Conservation (phyloP, 495 filamentous ascomycete species). For the Penicillium steckii region DNA sequence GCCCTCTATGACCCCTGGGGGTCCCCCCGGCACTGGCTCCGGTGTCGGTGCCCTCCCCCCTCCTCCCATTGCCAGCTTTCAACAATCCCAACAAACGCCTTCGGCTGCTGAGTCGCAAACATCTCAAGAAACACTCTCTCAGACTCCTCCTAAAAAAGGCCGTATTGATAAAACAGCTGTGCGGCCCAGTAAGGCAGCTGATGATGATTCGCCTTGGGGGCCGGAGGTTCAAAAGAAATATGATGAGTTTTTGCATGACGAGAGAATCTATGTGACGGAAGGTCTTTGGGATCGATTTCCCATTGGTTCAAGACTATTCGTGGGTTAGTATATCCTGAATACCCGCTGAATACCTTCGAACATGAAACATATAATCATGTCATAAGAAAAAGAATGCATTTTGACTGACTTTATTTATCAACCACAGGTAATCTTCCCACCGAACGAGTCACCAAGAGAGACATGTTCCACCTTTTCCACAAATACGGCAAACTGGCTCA, state of each 20-base stretch:
- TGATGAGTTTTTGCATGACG: slow-evolving; percentile 78
- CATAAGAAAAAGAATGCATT: background rate
- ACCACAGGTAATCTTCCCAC: slow-evolving; percentile 82
- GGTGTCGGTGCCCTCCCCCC: slow-evolving; percentile 57
- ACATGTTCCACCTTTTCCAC: slow-evolving; percentile 87
- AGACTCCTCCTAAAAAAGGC: slow-evolving; percentile 24
- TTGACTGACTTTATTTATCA: slow-evolving; percentile 14
- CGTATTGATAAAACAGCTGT: slow-evolving; percentile 30
- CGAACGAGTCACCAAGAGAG: slow-evolving; percentile 89
- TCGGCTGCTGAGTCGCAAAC: slow-evolving; percentile 29
- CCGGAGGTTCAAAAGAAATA: slow-evolving; percentile 70
- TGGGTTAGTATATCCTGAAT: slow-evolving; percentile 67
- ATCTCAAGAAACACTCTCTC: slow-evolving; percentile 33
- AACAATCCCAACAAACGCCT: slow-evolving; percentile 33
- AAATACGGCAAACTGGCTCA: slow-evolving; percentile 86
- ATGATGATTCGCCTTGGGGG: slow-evolving; percentile 54
- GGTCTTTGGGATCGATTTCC: slow-evolving; percentile 95
- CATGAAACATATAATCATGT: too few relatives aligned
- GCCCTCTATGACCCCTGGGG: slow-evolving; percentile 45
- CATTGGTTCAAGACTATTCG: slow-evolving; percentile 79
- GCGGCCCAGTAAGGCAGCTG: slow-evolving; percentile 29
- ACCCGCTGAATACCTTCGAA: background rate
- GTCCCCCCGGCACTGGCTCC: slow-evolving; percentile 53
- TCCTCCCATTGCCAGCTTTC: slow-evolving; percentile 57
- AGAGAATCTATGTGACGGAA: slow-evolving; percentile 77